Base-by-base conservation (phyloP, 495 filamentous ascomycete genomes). In the Lasiosphaeria miniovina region DNA sequence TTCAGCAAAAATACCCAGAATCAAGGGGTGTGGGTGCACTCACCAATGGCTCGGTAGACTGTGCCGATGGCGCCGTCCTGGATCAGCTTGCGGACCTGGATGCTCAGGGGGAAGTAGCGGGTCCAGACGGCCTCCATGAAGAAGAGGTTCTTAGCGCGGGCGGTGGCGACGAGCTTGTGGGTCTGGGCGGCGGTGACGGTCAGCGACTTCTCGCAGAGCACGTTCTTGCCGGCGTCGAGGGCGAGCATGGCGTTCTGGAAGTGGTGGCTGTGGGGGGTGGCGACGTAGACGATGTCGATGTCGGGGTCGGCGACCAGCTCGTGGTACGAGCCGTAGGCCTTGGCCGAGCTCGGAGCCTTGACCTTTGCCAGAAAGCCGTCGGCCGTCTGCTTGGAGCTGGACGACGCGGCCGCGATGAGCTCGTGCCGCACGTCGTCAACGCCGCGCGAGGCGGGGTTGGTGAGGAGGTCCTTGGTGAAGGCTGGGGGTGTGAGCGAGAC, bases 91-190 rank as follows among this genome's bases (percentile, higher is more conserved):
- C 91, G 74, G 24, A 96, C 74, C 72, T 93, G 85, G 57, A 89
- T 82, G 62, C 84, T 88, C 4, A 93, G 71, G 2, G 93, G 93
- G 78, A 96, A 95, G 71, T 89, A 94, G 31, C 93, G 78, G 43
- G 93, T 97, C 93, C 94, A 97, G 11, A 97, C 90, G 15, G 93
- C 93, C 77, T 98, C 93, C 91, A 96, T 96, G 41, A 98, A 73
- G 76, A 97, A 96, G 24, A 96, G 68, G n/a, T 85, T 84, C 82
- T 95, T 96, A 65, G 83, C 77, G 65, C 77, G 82, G 0, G 94
- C 91, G 15, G 83, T 87, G 54, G 90, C 84, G 54, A 86, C 82
- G 14, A 97, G 79, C 60, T 88, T 87, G 68, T 82, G 84, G 4
- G 90, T 79, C 76, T 97, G 92, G 11, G 84, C 78, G 9, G 91